Conservation (phyloP, 1,284 basidiomycete species). For the Vanrija sp. region DNA sequence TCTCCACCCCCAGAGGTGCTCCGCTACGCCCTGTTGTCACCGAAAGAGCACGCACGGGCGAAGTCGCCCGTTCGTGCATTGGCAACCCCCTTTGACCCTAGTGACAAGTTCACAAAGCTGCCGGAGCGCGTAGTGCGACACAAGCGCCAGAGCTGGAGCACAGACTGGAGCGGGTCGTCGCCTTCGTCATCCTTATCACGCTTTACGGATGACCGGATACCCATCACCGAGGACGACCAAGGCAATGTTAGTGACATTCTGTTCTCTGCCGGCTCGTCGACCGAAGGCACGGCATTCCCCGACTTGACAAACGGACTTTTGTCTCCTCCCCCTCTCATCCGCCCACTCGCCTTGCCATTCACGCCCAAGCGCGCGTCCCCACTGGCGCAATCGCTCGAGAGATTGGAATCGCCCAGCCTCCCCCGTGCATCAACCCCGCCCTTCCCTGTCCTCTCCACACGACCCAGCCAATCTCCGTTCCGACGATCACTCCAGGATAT, state of each 20-base stretch:
- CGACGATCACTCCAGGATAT: constrained; percentile 19
- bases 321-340: background rate
- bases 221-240: constrained; percentile 14
- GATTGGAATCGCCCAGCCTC: constrained; percentile 5
- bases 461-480: constrained; percentile 7
- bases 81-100: constrained; percentile 1
- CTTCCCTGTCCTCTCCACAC: constrained; percentile 1
- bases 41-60: background rate
- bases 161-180: constrained; percentile 8
- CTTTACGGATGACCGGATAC: background rate
- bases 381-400: constrained; percentile 11
- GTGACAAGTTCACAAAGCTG: constrained; percentile 39
- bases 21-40: background rate
- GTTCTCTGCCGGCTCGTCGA: background rate
- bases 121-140: constrained; percentile 33
- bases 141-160: constrained; percentile 26
- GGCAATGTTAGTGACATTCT: constrained; percentile 1
- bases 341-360: constrained; percentile 1
- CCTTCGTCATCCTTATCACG: background rate
- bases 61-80: constrained; percentile 1
- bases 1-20: background rate
- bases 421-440: constrained; percentile 1
- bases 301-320: background rate
- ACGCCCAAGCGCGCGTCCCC: constrained; percentile 13
- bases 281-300: background rate